phyloP scores from a whole-genome alignment of 2,329 filamentous ascomycete species.

The Plenodomus lindquistii region DNA sequence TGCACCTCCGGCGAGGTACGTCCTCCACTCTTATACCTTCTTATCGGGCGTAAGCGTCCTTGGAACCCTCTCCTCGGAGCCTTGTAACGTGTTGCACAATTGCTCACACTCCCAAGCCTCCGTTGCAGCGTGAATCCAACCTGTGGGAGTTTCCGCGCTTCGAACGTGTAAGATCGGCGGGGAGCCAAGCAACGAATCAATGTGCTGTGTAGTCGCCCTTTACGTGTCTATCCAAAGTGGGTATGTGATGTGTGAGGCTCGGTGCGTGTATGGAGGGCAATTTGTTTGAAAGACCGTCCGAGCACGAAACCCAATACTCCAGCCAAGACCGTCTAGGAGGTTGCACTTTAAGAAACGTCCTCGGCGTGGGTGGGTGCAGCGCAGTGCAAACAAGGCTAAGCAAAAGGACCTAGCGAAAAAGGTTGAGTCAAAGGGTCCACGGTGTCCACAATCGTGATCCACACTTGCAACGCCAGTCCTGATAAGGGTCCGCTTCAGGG shows the following conservation, averaged over 20 bases:
- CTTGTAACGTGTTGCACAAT: background rate
- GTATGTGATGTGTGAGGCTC: conserved; percentile 5
- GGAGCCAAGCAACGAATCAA: conserved; percentile 1
- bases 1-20: background rate
- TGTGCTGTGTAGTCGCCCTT: background rate
- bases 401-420: conserved; percentile 7
- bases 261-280: conserved; percentile 14
- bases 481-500: conserved; percentile 6
- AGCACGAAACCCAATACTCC: conserved; percentile 23
- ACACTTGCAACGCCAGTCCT: conserved; percentile 9
- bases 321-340: conserved; percentile 16
- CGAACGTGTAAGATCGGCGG: conserved; percentile 16
- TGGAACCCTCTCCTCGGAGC: background rate
- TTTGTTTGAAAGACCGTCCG: conserved; percentile 27
- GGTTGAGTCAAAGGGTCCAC: conserved; percentile 9
- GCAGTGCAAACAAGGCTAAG: conserved; percentile 7
- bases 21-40: background rate
- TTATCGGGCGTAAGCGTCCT: background rate
- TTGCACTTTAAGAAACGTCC: conserved; percentile 10
- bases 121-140: background rate
- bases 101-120: conserved; percentile 7
- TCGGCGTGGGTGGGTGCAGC: conserved; percentile 8
- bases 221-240: background rate
- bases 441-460: conserved; percentile 5
- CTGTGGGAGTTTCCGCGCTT: conserved; percentile 2